Evolutionary conservation across 805 yeast species (phyloP).

Genomic region (Lipomyces sp.): DNA sequence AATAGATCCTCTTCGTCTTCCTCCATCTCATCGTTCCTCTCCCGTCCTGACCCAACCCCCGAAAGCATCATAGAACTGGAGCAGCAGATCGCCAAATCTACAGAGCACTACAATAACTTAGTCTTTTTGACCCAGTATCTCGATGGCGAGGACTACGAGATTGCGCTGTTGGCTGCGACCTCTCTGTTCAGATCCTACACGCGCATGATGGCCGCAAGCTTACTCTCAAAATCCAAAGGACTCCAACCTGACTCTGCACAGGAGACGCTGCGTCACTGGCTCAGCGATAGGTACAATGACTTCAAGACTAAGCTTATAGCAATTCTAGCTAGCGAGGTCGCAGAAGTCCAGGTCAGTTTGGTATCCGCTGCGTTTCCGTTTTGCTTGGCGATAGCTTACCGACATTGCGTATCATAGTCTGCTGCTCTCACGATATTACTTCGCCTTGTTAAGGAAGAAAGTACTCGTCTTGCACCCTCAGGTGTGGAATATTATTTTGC

Average conservation of each 20-base stretch:
- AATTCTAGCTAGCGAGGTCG: slow-evolving; percentile 42
- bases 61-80: slow-evolving; percentile 24
- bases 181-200: slow-evolving; percentile 50
- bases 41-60: too few species aligned
- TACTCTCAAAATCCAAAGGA: slow-evolving; percentile 36
- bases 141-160: slow-evolving; percentile 30
- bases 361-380: slow-evolving; percentile 48
- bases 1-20: too few species aligned
- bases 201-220: slow-evolving; percentile 44
- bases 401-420: slow-evolving; percentile 6
- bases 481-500: slow-evolving; percentile 62
- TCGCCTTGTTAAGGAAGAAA: slow-evolving; percentile 54
- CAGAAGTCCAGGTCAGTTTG: slow-evolving; percentile 46
- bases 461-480: slow-evolving; percentile 50
- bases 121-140: slow-evolving; percentile 47
- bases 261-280: slow-evolving; percentile 57
- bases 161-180: slow-evolving; percentile 33
- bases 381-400: slow-evolving; percentile 32
- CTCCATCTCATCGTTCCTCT: too few species aligned
- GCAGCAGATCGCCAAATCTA: slow-evolving; percentile 35
- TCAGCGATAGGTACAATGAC: slow-evolving; percentile 53
- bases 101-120: slow-evolving; percentile 55
- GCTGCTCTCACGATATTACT: slow-evolving; percentile 31
- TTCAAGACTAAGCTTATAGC: slow-evolving; percentile 48
- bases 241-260: slow-evolving; percentile 44